Evolutionary conservation across 805 yeast genomes (phyloP), one percentile per base, ranked within the genome.

Genomic region (Myxozyma sirexii): DNA sequence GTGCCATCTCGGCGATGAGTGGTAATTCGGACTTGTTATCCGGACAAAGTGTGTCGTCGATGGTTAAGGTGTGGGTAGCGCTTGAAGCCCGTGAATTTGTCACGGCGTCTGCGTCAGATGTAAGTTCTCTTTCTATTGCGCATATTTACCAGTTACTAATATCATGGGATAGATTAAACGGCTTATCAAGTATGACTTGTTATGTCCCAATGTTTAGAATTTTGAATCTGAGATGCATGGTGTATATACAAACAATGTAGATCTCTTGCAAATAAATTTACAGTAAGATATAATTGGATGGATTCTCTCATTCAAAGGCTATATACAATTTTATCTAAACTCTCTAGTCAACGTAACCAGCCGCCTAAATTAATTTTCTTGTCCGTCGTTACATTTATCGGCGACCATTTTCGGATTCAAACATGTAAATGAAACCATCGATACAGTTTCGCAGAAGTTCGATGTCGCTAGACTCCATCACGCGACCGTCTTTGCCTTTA

Each of bases 31-130:
- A 55, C 57, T 42, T 63, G 49, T 35, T 67, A 68, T 66, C 44
- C 85, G 62, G 43, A 46, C 52, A 43, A 23, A 41, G 49, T 26
- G 42, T 85, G n/a, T 63, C 88, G 29, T 84, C 88, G 23, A 89
- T 93, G 97, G 75, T 89, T 59, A 88, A 89, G 71, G 90, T 93
- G 12, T 93, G 97, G 97, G 69, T 90, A 53, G 92, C 96, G 0
- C 76, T 93, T 39, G 98, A 93, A 74, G 87, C 89, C 3, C 82
- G 97, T 69, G 94, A 88, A 72, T 84, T 92, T 68, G 85, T 93
- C 72, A 84, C 80, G 65, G 89, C 96, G 21, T 87, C 96, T 1
- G 82, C 90, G 10, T 88, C 86, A 70, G 97, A 82, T 75, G 88
- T 85, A 72, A 72, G 86, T 41, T 41, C 21, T 43, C n/a, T 23